Conservation (phyloP, 2,329 filamentous ascomycete genomes). For the Orbilia quercus region DNA sequence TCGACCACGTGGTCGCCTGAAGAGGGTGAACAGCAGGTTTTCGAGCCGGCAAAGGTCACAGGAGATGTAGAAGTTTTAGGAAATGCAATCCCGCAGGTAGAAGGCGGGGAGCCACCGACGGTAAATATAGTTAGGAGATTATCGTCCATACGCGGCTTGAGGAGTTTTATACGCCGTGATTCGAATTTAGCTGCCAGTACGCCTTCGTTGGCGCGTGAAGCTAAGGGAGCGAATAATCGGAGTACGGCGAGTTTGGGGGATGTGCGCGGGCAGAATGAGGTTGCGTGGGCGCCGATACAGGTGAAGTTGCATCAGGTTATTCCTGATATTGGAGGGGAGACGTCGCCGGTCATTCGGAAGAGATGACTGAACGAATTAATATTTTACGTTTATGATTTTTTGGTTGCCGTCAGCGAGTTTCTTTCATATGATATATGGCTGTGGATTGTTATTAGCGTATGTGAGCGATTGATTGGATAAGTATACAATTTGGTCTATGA, state of each 20-base stretch:
- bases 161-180: constrained; percentile 4
- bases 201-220: background rate
- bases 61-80: background rate
- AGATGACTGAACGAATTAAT: background rate
- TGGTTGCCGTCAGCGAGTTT: too few species aligned
- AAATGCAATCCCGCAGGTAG: background rate
- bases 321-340: constrained; percentile 43
- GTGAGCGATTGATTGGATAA: too few species aligned
- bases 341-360: constrained; percentile 29
- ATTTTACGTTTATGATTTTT: too few species aligned
- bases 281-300: constrained; percentile 17
- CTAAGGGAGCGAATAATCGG: background rate
- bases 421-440: too few species aligned
- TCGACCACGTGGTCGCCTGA: constrained; percentile 35
- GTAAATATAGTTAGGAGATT: constrained; percentile 1
- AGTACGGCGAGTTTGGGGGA: background rate
- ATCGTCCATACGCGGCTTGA: constrained; percentile 11
- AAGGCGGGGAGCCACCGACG: background rate
- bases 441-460: too few species aligned
- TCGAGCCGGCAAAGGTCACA: background rate
- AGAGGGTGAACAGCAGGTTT: constrained; percentile 1
- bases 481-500: too few species aligned
- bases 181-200: constrained; percentile 9
- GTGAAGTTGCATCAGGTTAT: constrained; percentile 40
- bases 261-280: background rate